Conservation (phyloP, 192 early-diverging fungal genomes). For the Gaertneriomyces semiglobifer region DNA sequence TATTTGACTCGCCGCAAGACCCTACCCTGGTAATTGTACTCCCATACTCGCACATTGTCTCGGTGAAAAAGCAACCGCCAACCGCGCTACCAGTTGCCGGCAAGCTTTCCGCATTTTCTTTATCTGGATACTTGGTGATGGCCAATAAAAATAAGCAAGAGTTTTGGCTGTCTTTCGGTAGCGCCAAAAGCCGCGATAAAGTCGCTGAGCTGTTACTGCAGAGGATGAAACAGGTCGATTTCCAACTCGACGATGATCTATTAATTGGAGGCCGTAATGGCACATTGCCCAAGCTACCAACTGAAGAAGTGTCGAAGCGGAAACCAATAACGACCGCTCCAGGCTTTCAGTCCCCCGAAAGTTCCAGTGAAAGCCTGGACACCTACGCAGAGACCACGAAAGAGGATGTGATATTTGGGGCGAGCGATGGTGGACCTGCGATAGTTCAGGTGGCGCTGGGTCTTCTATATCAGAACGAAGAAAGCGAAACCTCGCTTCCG, state of each 20-base stretch:
- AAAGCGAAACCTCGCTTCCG: slow-evolving; percentile 24
- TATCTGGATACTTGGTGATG: slow-evolving; percentile 48
- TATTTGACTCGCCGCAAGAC: slow-evolving; percentile 40
- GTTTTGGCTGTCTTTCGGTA: slow-evolving; percentile 42
- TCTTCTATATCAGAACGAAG: slow-evolving; percentile 39
- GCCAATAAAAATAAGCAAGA: slow-evolving; percentile 43
- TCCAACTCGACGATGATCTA: slow-evolving; percentile 46
- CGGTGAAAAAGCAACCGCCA: slow-evolving; percentile 47
- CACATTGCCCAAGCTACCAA: background rate
- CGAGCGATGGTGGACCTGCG: slow-evolving; percentile 22
- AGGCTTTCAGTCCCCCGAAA: slow-evolving; percentile 5
- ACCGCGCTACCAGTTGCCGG: slow-evolving; percentile 37
- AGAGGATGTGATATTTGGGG: slow-evolving; percentile 6
- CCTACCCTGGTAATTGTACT: slow-evolving; percentile 34
- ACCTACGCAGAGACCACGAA: slow-evolving; percentile 15
- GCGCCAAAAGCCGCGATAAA: slow-evolving; percentile 39
- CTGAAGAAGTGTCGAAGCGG: background rate
- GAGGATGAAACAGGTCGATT: slow-evolving; percentile 48
- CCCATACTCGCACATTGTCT: slow-evolving; percentile 49
- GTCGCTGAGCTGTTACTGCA: slow-evolving; percentile 36
- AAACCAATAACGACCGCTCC: too few species aligned
- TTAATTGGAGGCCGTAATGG: slow-evolving; percentile 44
- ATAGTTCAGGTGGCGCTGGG: slow-evolving; percentile 41
- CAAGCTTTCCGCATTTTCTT: slow-evolving; percentile 35
- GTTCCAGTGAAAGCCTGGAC: slow-evolving; percentile 27